Base-by-base conservation (phyloP, 768 basidiomycete species). In the Boletus edulis region DNA sequence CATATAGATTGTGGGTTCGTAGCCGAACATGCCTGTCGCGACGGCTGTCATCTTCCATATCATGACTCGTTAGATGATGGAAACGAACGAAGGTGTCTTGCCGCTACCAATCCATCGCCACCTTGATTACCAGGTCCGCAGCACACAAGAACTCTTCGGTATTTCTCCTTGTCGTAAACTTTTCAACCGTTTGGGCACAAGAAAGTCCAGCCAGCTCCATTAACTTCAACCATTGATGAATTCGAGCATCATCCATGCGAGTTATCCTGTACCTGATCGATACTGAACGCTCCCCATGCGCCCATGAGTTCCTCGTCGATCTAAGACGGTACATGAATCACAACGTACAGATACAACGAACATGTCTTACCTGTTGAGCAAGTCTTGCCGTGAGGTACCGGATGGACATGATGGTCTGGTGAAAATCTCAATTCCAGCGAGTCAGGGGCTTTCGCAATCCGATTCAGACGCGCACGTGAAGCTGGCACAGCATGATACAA, bases 41-140 rank as follows among this genome's bases (percentile, higher is more conserved):
- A 39, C 39, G 43, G 13, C 18, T 49, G 14, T 57, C 35, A 54
- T 29, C 50, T 41, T 54, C 24, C 18, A 34, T 43, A 13, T 42
- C 24, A 32, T 5, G 20, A 20, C 37, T 12, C 3, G 9, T 7
- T 38, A 20, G 18, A 46, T 24, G 32, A 38, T n/a, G 24, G 20
- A 35, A 37, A 57, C 82, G 51, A 60, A 91, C 92, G 85, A 9
- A 99, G 81, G 73, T 99, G 97, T 42, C 96, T 80, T 41, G 97
- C 97, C 29, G 97, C 97, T 24, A 98, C 96, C 0, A 99, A 76
- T 4, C 97, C 97, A 72, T 99, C 97, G 13, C 97, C 97, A 72
- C 83, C 93, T 77, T 98, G 96, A 65, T 98, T 98, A 40, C 97
- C 97, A 8, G 97, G 95, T 17, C 97, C 97, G 67, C 95, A 98